These are phyloP conservation scores for Nitzschia palea DNA, from an alignment of 108 stramenopile species.

Conservation along the genomic window DNA sequence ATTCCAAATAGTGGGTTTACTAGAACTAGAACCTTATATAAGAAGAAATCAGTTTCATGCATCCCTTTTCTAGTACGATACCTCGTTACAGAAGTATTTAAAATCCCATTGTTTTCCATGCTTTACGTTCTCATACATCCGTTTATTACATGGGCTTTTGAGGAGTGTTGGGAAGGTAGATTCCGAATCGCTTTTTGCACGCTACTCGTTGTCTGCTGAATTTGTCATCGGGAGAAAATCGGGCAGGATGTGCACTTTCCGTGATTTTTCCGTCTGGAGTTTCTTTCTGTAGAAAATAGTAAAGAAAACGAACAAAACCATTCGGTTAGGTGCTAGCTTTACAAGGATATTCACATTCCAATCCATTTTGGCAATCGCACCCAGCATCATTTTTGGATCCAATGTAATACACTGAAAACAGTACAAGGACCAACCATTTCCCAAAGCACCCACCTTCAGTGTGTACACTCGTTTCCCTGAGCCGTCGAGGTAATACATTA, in stretches of 20 bases:
- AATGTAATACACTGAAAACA: no score
- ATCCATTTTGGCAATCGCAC: no score
- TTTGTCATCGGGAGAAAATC: constrained; percentile 99
- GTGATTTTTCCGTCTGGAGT: constrained; percentile 85
- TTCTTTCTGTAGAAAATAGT: constrained; percentile 65
- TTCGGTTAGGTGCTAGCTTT: neutral
- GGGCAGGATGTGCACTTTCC: constrained; percentile 93
- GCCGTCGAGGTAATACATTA: constrained; percentile 96
- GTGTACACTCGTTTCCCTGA: constrained; percentile 97
- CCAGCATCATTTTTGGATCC: neutral
- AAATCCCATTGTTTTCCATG: no score
- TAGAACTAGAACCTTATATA: no score
- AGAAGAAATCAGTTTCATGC: no score
- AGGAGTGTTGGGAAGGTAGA: constrained; percentile 91
- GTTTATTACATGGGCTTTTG: constrained; percentile 74
- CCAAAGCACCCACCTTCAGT: constrained; percentile 83
- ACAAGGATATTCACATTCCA: no score
- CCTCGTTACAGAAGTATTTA: no score
- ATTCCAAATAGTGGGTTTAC: no score
- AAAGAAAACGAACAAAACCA: neutral
- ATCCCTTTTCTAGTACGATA: no score
- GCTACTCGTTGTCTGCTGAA: constrained; percentile 94
- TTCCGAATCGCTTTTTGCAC: constrained; percentile 95
- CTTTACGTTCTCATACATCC: no score
- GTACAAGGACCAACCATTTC: neutral